phyloP scores from a whole-genome alignment of 2,329 filamentous ascomycete genomes.

The Periconia sp. region DNA sequence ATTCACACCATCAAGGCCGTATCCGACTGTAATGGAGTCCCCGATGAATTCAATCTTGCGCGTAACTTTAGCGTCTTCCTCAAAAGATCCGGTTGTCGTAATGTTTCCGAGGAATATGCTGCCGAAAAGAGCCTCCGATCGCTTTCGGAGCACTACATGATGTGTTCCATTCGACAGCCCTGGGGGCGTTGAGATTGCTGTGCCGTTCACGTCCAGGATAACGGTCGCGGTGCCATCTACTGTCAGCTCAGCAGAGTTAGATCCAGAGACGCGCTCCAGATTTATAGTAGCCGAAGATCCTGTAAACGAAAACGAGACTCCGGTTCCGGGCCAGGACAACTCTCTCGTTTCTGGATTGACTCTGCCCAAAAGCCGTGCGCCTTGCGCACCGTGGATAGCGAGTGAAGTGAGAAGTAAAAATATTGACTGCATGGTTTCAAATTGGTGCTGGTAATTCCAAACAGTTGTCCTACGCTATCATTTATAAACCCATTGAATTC shows the following conservation, averaged over 20 bases:
- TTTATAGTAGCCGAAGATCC: conserved; percentile 44
- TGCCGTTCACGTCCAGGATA: conserved; percentile 32
- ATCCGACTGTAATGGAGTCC: conserved; percentile 50
- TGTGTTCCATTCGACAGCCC: conserved; percentile 37
- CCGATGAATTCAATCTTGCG: conserved; percentile 50
- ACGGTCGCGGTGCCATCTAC: conserved; percentile 31
- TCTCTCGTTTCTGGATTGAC: conserved; percentile 48
- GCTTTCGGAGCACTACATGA: conserved; percentile 43
- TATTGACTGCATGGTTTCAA: conserved; percentile 1
- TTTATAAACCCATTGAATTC: too few relatives aligned
- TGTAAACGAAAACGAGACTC: conserved; percentile 46
- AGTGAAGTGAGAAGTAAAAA: conserved; percentile 5
- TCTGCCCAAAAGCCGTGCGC: conserved; percentile 35
- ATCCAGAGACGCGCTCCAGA: conserved; percentile 34
- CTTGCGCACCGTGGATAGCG: background rate
- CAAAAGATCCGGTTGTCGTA: conserved; percentile 31
- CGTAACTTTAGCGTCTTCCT: conserved; percentile 17
- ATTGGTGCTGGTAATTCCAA: conserved; percentile 36
- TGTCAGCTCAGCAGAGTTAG: conserved; percentile 38
- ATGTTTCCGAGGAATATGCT: conserved; percentile 34
- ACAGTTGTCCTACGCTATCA: background rate
- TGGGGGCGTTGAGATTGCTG: conserved; percentile 32
- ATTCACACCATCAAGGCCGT: conserved; percentile 46
- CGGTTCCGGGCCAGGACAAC: conserved; percentile 50
- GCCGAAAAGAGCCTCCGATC: conserved; percentile 41